These are phyloP conservation scores for Diutina neorugosa DNA, from an alignment of 1,139 yeast genomes.

Conservation along the genomic window DNA sequence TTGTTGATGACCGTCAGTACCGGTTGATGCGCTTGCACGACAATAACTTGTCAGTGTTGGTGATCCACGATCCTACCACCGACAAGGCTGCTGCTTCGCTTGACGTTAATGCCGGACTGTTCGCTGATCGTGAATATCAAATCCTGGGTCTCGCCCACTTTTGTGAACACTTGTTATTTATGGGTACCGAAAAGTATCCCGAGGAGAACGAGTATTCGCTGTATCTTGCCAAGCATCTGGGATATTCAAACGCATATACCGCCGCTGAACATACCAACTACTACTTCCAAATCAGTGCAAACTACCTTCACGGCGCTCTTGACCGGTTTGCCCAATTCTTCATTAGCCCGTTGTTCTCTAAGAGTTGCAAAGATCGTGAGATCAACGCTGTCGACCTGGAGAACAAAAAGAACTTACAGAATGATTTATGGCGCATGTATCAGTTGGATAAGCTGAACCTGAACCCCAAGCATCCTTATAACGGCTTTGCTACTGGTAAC, in stretches of 20 bases:
- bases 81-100: conserved; percentile 90
- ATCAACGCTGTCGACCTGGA: conserved; percentile 93
- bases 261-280: conserved; percentile 85
- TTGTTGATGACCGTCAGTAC: conserved; percentile 66
- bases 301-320: conserved; percentile 71
- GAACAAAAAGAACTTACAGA: conserved; percentile 86
- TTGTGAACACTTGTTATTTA: conserved; percentile 87
- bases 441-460: conserved; percentile 72
- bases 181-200: conserved; percentile 95
- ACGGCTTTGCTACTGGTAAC: conserved; percentile 71
- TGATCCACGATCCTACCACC: conserved; percentile 74
- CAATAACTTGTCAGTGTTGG: conserved; percentile 60
- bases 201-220: conserved; percentile 79
- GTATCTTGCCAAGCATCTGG: conserved; percentile 60
- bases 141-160: conserved; percentile 90
- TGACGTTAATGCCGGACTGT: conserved; percentile 86
- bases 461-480: conserved; percentile 61
- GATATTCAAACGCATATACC: conserved; percentile 73
- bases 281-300: conserved; percentile 72
- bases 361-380: conserved; percentile 80
- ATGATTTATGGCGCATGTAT: conserved; percentile 77
- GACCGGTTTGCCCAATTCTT: conserved; percentile 92
- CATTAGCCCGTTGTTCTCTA: conserved; percentile 70
- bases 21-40: conserved; percentile 45
- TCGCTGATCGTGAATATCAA: conserved; percentile 56